Base-by-base conservation (phyloP, 805 yeast genomes). In the Yamadazyma kitorensis region DNA sequence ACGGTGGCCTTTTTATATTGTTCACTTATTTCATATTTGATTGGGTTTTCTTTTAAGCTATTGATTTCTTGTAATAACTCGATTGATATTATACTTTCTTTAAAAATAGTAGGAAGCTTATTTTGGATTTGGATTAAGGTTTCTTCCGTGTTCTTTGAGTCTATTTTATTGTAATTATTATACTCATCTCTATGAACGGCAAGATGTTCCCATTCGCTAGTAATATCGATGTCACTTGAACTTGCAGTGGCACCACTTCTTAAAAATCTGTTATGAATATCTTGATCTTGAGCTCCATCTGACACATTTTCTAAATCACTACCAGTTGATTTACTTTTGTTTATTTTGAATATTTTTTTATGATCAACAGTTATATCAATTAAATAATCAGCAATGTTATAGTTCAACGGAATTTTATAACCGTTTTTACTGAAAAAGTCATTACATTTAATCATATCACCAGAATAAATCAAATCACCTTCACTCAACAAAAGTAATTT, bases 361-460 rank as follows among this genome's bases (percentile, higher is more conserved):
- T 68, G 72, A 32, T 78, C 82, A 55, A 88, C 86, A 0, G 97
- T 89, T 24, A 93, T 76, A 54, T 93, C 98, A 42, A 93, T 85
- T 55, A 91, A 65, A 52, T 79, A 93, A 55, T 93, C 98, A 1
- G 98, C 98, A 49, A 93, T 77, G 52, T 93, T 93, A 56, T 86
- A 91, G 24, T 96, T 96, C 10, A 72, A 55, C 2, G 98, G 98
- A 59, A 96, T 87, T 33, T 68, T 61, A 57, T 78, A 86, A 0
- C 97, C 97, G 48, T 78, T 73, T 21, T 69, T 72, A 6, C 76
- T 68, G 55, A 93, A 86, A 57, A 83, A 88, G 37, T 82, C 84
- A 45, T 78, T 76, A 34, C 93, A 84, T 28, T 76, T 76, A 5
- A 70, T 62, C 72, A 83, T 82, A n/a, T 77, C 79, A 12, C 98